Conservation (phyloP, 176 grass and related monocot species). For the Musa beccarii region DNA sequence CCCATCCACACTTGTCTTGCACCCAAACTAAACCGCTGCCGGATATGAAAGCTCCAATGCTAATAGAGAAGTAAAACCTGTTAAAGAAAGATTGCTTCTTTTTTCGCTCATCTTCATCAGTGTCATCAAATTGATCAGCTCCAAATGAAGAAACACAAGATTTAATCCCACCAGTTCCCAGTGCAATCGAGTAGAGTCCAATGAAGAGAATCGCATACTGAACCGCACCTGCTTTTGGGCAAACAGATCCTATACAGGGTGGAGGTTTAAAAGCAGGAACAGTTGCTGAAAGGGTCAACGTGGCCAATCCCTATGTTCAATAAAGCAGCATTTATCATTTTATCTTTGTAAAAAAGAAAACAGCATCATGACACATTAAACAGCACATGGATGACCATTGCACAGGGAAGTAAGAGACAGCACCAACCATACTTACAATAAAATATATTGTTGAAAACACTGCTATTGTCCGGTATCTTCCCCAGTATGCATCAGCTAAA, state of each 20-base stretch:
- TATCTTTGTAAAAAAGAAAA: background rate
- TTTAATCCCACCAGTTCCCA: conserved; percentile 89
- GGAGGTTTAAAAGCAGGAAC: conserved; percentile 47
- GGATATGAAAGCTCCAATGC: conserved; percentile 46
- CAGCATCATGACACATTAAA: background rate
- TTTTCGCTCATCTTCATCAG: conserved; percentile 51
- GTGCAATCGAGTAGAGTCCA: conserved; percentile 75
- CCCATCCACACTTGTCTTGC: conserved; percentile 83
- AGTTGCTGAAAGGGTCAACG: conserved; percentile 63
- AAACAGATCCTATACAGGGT: conserved; percentile 31
- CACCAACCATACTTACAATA: conserved; percentile 44
- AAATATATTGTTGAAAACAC: conserved; percentile 72
- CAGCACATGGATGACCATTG: background rate
- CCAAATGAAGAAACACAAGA: conserved; percentile 84
- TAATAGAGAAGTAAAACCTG: conserved; percentile 94
- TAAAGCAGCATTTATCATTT: conserved; percentile 11
- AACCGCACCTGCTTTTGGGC: conserved; percentile 43
- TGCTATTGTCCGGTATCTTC: conserved; percentile 69
- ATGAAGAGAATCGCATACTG: conserved; percentile 53
- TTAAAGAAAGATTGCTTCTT: conserved; percentile 89
- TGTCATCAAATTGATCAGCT: conserved; percentile 91
- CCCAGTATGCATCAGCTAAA: conserved; percentile 80
- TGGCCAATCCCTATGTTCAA: conserved; percentile 53
- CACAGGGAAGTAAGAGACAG: no score
- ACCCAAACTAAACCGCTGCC: conserved; percentile 74